Evolutionary conservation across 352 stramenopile species (phyloP).

Genomic region (Phytophthora multivora): DNA sequence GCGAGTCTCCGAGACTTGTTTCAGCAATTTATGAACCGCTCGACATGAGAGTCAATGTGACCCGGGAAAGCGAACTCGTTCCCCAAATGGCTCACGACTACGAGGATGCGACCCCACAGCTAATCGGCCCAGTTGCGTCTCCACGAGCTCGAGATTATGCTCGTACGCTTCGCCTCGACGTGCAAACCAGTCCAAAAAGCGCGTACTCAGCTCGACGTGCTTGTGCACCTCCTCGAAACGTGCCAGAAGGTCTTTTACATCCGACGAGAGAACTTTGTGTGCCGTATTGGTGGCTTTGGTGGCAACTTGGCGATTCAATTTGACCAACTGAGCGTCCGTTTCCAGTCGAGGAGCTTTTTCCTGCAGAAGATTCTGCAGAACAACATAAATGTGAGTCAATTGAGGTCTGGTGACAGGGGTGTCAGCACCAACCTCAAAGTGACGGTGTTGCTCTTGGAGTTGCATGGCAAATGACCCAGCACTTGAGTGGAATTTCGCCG

Average conservation of each 20-base stretch:
- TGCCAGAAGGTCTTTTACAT: conserved; percentile 12
- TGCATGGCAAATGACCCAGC: conserved; percentile 23
- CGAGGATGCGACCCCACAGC: conserved; percentile 42
- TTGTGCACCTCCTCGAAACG: conserved; percentile 40
- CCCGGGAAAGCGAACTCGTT: conserved; percentile 48
- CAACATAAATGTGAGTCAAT: neutral
- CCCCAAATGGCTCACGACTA: conserved; percentile 50
- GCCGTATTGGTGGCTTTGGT: conserved; percentile 16
- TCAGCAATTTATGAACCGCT: conserved; percentile 28
- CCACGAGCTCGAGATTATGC: conserved; percentile 69
- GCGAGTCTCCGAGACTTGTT: conserved; percentile 29
- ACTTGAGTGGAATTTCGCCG: conserved; percentile 42
- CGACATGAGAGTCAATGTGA: conserved; percentile 23
- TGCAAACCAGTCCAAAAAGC: conserved; percentile 81
- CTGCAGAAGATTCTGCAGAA: conserved; percentile 15
- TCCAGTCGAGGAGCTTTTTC: conserved; percentile 30
- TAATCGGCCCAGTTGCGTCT: conserved; percentile 62
- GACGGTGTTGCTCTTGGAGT: conserved; percentile 33
- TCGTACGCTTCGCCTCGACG: conserved; percentile 72
- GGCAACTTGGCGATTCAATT: conserved; percentile 27
- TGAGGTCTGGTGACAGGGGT: neutral
- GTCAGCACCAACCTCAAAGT: conserved; percentile 32
- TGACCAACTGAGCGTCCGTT: conserved; percentile 10
- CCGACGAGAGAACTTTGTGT: conserved; percentile 20
- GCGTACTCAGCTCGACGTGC: conserved; percentile 57